phyloP scores from a whole-genome alignment of 2,329 filamentous ascomycete species.

The Diaporthe amygdali region DNA sequence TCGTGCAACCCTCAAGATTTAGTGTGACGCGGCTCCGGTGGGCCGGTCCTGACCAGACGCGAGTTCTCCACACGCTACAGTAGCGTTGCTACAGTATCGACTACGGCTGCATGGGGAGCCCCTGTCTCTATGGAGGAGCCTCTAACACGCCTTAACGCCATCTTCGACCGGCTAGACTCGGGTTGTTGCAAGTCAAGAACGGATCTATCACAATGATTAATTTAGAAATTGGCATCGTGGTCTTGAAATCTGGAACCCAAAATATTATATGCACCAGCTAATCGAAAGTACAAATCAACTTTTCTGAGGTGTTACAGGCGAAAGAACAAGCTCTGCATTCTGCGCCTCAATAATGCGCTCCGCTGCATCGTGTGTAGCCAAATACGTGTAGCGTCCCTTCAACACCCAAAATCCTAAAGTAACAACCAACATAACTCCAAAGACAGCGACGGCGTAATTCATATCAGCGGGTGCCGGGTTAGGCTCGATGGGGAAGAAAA shows the following conservation, averaged over 20 bases:
- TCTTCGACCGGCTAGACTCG: not conserved
- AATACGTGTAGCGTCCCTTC: not conserved
- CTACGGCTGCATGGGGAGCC: not conserved
- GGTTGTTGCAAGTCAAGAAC: not conserved
- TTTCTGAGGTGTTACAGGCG: not conserved
- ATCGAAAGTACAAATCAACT: not conserved
- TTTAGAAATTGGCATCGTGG: not conserved
- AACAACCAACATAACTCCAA: not conserved
- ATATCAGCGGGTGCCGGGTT: not conserved
- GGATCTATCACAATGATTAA: not conserved
- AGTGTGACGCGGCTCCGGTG: not conserved
- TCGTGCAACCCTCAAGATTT: not conserved
- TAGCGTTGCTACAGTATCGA: not conserved
- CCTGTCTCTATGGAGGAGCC: not conserved
- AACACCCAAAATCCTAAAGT: not conserved
- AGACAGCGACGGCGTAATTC: not conserved
- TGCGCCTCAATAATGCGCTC: conserved; percentile 1
- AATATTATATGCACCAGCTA: not conserved
- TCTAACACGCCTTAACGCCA: not conserved
- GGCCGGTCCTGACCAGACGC: not conserved
- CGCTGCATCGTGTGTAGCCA: not conserved
- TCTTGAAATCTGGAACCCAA: not conserved
- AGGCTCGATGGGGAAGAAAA: not conserved
- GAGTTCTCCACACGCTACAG: not conserved
- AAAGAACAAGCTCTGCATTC: not conserved